Conservation (phyloP, 129 eudicot genomes). For the Flaveria trinervia region DNA sequence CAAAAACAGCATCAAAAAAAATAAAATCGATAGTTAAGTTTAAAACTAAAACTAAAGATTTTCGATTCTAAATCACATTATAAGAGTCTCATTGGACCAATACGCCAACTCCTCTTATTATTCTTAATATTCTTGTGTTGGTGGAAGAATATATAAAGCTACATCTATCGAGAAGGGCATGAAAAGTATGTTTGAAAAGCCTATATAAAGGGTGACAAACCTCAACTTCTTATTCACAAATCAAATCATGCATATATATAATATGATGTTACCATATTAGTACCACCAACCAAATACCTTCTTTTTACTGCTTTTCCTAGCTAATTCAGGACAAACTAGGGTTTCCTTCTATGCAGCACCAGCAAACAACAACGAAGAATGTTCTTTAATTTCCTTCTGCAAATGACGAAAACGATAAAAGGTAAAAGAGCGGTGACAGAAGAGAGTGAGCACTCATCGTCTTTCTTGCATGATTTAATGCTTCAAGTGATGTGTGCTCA, state of each 20-base stretch:
- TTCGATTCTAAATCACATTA: too few species aligned
- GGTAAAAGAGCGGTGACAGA: constrained; percentile 39
- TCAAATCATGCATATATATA: too few species aligned
- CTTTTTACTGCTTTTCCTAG: not conserved
- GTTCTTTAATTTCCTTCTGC: not conserved
- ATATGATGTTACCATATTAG: not conserved
- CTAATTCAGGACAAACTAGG: constrained; percentile 18
- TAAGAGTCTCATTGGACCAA: too few species aligned
- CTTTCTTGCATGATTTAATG: constrained; percentile 36
- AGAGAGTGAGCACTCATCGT: constrained; percentile 57
- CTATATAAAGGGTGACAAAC: constrained; percentile 48
- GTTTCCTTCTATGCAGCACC: constrained; percentile 2
- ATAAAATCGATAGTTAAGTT: too few species aligned
- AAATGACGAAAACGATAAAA: not conserved
- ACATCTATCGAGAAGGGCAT: not conserved
- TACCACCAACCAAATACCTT: not conserved
- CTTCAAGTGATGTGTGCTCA: constrained; percentile 74
- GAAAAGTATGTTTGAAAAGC: constrained; percentile 35
- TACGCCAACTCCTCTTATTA: too few species aligned
- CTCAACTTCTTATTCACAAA: too few species aligned
- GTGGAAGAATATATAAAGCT: too few species aligned
- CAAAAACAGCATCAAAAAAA: too few species aligned
- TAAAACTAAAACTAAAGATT: too few species aligned
- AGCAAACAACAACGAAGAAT: not conserved
- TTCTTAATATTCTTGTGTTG: too few species aligned